These are phyloP conservation scores for Talaromyces wortmannii DNA, from an alignment of 495 filamentous ascomycete genomes.

Conservation along the genomic window DNA sequence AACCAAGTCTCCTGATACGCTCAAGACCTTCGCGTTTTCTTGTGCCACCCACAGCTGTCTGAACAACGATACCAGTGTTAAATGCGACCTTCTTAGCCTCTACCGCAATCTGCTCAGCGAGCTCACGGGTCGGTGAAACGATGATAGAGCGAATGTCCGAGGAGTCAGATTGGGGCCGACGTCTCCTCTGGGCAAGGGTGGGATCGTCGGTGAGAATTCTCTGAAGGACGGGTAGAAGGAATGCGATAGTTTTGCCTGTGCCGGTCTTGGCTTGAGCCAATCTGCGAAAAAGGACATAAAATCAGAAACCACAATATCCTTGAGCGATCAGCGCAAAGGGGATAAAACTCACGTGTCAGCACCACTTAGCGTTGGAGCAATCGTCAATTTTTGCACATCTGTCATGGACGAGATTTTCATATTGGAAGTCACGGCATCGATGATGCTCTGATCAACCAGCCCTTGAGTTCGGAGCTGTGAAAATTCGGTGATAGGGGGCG, in stretches of 20 bases:
- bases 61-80: constrained; percentile 65
- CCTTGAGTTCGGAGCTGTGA: constrained; percentile 54
- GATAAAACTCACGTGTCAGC: constrained; percentile 64
- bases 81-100: constrained; percentile 69
- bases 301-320: constrained; percentile 5
- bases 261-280: constrained; percentile 85
- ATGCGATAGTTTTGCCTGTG: constrained; percentile 83
- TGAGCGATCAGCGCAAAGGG: not conserved
- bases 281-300: constrained; percentile 39
- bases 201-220: constrained; percentile 59
- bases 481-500: constrained; percentile 55
- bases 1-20: constrained; percentile 63
- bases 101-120: constrained; percentile 87
- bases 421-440: constrained; percentile 59
- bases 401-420: constrained; percentile 87
- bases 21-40: constrained; percentile 57
- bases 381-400: constrained; percentile 79
- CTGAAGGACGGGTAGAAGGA: constrained; percentile 71
- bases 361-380: constrained; percentile 69
- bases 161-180: constrained; percentile 20
- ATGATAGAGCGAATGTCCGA: constrained; percentile 82
- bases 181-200: constrained; percentile 11
- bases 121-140: constrained; percentile 89
- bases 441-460: constrained; percentile 56
- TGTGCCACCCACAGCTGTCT: constrained; percentile 86